Evolutionary conservation across 805 yeast genomes (phyloP), one percentile per base, ranked within the genome.

Genomic region (Suhomyces pyralidae): DNA sequence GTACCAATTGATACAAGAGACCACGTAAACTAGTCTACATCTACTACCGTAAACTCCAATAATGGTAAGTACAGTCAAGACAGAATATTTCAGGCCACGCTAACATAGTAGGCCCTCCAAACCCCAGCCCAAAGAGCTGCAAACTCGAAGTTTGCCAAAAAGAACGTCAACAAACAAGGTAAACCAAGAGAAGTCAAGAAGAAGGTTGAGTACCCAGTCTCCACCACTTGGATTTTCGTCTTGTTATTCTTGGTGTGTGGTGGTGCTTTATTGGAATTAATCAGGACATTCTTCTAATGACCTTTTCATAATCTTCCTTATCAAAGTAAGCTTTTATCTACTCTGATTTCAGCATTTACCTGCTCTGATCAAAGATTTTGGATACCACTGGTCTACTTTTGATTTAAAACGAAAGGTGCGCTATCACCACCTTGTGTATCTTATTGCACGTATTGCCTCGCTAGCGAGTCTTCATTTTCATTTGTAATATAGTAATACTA

Each of bases 81-180:
- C n/a, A 24, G 15, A 14, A 12, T 26, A 15, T 25, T 20, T 28
- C 20, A 38, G 22, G 1, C 12, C 14, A 9, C 7, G 43, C 52
- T 53, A 54, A 50, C 52, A 7, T 9, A 14, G 14, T 50, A 77
- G 92, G 89, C 88, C 56, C 63, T 77, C 30, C 97, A 91, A 78
- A 87, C 97, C 22, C 92, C 94, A 53, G 84, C 81, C 63, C 97
- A 92, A 74, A 86, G 92, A 72, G 77, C 81, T 51, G 97, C 96
- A n/a, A 92, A 92, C 70, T 81, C 81, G 63, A 88, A 85, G 67
- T 93, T 84, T 69, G 90, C 88, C 61, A 88, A 85, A 70, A 80
- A 77, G 61, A 84, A 85, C 58, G 88, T 84, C 62, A 79, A 80
- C 58, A 85, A 85, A 66, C 85, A 81, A 76, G 97, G 97, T 51